A percentile compares a stretch with the other conserved stretches of the same genome.
These are phyloP conservation scores for Aristolochia californica DNA, from an alignment of 164 flowering plant species.

Conservation along the genomic window DNA sequence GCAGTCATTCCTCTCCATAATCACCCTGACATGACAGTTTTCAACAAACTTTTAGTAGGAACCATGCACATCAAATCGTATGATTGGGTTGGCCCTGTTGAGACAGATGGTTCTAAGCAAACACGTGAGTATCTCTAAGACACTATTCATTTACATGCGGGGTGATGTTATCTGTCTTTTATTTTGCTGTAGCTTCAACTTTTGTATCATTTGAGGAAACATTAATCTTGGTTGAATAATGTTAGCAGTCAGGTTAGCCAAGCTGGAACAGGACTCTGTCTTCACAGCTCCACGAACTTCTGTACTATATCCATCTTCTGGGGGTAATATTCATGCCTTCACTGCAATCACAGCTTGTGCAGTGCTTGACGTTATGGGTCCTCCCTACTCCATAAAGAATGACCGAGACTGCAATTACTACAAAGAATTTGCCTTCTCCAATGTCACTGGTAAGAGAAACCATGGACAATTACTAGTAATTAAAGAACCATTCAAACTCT, in stretches of 20 bases:
- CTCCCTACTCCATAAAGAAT: slow-evolving; percentile 68
- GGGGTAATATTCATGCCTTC: slow-evolving; percentile 87
- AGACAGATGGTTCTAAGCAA: slow-evolving; percentile 6
- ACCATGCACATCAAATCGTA: slow-evolving; percentile 77
- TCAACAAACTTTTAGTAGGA: slow-evolving; percentile 74
- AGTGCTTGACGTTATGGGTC: slow-evolving; percentile 84
- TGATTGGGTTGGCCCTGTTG: slow-evolving; percentile 51
- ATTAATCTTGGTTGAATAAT: not conserved
- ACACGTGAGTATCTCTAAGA: slow-evolving; percentile 25
- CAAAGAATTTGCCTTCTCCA: slow-evolving; percentile 30
- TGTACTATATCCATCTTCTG: slow-evolving; percentile 70
- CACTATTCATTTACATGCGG: not conserved
- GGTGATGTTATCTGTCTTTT: not conserved
- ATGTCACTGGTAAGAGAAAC: slow-evolving; percentile 30
- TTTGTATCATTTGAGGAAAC: too few relatives aligned
- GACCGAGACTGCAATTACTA: slow-evolving; percentile 73
- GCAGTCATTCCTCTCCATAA: slow-evolving; percentile 84
- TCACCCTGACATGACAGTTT: slow-evolving; percentile 94
- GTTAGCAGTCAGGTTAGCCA: slow-evolving; percentile 58
- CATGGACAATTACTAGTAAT: too few relatives aligned
- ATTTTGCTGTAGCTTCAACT: not conserved
- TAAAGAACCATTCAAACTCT: too few relatives aligned
- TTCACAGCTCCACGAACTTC: slow-evolving; percentile 66
- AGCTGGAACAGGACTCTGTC: slow-evolving; percentile 32
- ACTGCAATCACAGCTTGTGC: slow-evolving; percentile 75